Evolutionary conservation across 2,329 filamentous ascomycete genomes (phyloP).

Genomic region (Arthrinium puccinioides): DNA sequence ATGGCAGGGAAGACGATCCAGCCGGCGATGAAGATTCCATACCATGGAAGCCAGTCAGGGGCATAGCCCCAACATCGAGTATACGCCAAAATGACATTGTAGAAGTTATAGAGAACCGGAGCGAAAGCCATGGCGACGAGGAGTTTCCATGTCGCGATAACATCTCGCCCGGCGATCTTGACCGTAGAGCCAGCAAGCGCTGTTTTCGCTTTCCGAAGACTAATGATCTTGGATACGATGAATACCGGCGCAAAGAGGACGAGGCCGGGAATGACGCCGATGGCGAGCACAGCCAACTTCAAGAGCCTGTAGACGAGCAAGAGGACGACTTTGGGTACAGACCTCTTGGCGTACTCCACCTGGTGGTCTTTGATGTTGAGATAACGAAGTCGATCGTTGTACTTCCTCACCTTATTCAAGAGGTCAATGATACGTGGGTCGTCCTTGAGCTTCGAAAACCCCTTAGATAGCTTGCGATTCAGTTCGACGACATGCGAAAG

Average conservation of each 20-base stretch:
- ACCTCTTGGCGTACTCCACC: conserved; percentile 84
- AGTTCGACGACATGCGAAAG: conserved; percentile 90
- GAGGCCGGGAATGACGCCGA: conserved; percentile 79
- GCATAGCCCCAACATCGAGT: conserved; percentile 79
- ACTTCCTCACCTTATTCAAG: conserved; percentile 68
- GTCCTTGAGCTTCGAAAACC: conserved; percentile 88
- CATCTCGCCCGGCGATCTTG: conserved; percentile 81
- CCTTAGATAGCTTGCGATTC: conserved; percentile 82
- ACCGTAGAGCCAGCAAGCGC: conserved; percentile 80
- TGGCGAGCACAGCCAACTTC: conserved; percentile 69
- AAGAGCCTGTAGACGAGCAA: conserved; percentile 72
- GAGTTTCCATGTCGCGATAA: conserved; percentile 92
- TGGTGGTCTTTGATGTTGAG: conserved; percentile 90
- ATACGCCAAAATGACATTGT: conserved; percentile 65
- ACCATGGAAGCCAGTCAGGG: conserved; percentile 73
- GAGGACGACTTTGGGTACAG: conserved; percentile 65
- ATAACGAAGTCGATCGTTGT: conserved; percentile 80
- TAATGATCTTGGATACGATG: conserved; percentile 75
- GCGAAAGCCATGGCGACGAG: conserved; percentile 80
- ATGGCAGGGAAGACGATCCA: conserved; percentile 78
- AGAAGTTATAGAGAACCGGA: conserved; percentile 74
- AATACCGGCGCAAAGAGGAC: conserved; percentile 86
- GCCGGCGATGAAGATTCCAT: conserved; percentile 65
- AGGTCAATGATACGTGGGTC: conserved; percentile 75
- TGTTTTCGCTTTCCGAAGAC: conserved; percentile 71